Percentiles rank a stretch among this genome's conserved stretches.
phyloP scores from a whole-genome alignment of 2,329 filamentous ascomycete genomes.

The Saccharata proteae region DNA sequence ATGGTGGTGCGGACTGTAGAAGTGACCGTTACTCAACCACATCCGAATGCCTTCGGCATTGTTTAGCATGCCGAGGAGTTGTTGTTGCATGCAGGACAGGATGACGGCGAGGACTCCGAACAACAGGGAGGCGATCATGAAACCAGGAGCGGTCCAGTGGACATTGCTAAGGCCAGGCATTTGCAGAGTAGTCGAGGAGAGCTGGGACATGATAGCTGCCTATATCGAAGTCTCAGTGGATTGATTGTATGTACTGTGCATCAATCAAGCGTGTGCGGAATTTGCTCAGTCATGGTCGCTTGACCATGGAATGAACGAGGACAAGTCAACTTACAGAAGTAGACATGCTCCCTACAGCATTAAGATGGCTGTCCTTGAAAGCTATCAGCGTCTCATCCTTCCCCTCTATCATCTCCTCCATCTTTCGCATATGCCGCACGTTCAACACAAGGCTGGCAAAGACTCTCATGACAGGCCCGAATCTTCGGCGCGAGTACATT shows the following conservation, averaged over 20 bases:
- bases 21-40: constrained; percentile 5
- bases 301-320: neutral
- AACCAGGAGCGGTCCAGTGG: constrained; percentile 2
- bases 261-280: neutral
- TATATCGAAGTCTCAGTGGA: no score
- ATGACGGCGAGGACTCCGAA: constrained; percentile 6
- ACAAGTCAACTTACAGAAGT: neutral
- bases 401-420: constrained; percentile 4
- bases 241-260: no score
- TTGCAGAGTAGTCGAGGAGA: constrained; percentile 3
- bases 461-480: constrained; percentile 1
- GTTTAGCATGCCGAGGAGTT: constrained; percentile 3
- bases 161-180: constrained; percentile 4
- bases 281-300: no score
- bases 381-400: constrained; percentile 1
- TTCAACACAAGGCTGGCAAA: constrained; percentile 3
- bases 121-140: constrained; percentile 3
- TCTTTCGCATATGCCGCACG: constrained; percentile 4
- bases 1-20: constrained; percentile 1
- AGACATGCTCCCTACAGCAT: constrained; percentile 4
- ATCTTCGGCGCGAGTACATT: neutral
- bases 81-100: constrained; percentile 3
- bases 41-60: constrained; percentile 4
- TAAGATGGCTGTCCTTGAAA: constrained; percentile 3
- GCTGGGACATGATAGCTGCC: constrained; percentile 5